These are phyloP conservation scores for Staphylotrichum longicolle DNA, from an alignment of 495 filamentous ascomycete genomes.

Conservation along the genomic window DNA sequence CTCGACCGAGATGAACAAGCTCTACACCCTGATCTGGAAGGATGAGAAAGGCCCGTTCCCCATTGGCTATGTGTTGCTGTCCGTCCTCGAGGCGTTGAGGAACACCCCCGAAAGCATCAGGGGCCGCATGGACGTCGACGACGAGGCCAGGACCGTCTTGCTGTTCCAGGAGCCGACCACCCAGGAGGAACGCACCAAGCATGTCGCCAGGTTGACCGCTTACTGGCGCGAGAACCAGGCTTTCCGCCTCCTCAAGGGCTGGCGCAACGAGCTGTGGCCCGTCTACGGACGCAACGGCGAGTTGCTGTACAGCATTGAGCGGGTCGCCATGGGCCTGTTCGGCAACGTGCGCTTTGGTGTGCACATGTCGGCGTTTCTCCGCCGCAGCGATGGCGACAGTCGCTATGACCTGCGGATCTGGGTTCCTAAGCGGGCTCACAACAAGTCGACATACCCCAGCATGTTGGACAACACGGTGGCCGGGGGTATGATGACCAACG, in stretches of 20 bases:
- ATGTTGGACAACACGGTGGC: constrained; percentile 96
- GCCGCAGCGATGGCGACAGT: constrained; percentile 44
- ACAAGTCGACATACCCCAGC: constrained; percentile 79
- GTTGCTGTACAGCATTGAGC: constrained; percentile 74
- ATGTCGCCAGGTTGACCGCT: constrained; percentile 56
- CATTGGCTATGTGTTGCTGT: constrained; percentile 61
- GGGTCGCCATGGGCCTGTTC: constrained; percentile 74
- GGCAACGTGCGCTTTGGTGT: constrained; percentile 86
- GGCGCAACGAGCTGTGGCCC: constrained; percentile 86
- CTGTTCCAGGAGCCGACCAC: constrained; percentile 28
- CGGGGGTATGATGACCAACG: constrained; percentile 78
- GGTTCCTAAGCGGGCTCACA: constrained; percentile 71
- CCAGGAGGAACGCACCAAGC: constrained; percentile 56
- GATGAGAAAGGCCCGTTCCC: constrained; percentile 50
- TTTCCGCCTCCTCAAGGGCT: constrained; percentile 75
- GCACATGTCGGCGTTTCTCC: constrained; percentile 78
- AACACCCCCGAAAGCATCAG: constrained; percentile 48
- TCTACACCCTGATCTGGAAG: constrained; percentile 55
- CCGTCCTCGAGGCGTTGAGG: constrained; percentile 55
- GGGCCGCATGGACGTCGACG: constrained; percentile 54
- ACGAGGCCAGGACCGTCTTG: constrained; percentile 27
- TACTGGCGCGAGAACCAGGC: constrained; percentile 61
- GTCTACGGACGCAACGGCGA: constrained; percentile 66
- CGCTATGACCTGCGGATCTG: constrained; percentile 68
- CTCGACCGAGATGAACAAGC: constrained; percentile 45